phyloP scores from a whole-genome alignment of 768 basidiomycete genomes.

The Polyporus arcularius region DNA sequence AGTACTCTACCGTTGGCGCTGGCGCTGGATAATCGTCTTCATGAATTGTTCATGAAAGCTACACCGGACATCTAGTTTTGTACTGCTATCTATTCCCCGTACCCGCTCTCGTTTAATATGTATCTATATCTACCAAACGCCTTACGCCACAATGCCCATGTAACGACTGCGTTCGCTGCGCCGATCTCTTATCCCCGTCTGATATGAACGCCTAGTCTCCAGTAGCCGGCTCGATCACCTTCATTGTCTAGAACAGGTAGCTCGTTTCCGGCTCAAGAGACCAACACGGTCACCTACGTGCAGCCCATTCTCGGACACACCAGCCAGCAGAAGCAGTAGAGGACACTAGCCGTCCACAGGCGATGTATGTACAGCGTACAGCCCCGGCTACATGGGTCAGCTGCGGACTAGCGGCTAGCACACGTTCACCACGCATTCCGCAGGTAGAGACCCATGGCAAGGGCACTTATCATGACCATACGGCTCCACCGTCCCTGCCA shows the following conservation, averaged over 20 bases:
- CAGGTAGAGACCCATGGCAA: not conserved
- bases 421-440: not conserved
- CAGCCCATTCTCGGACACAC: too few species aligned
- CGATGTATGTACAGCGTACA: not conserved
- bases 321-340: too few species aligned
- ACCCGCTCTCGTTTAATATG: slow-evolving; percentile 10
- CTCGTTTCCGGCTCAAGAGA: not conserved
- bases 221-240: not conserved
- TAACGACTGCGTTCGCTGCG: not conserved
- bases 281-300: not conserved
- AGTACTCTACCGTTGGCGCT: slow-evolving; percentile 17
- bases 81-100: slow-evolving; percentile 15
- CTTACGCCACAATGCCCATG: slow-evolving; percentile 6
- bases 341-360: too few species aligned
- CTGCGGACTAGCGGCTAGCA: not conserved
- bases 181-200: not conserved
- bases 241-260: not conserved
- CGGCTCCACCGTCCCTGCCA: not conserved
- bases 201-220: not conserved
- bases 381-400: not conserved
- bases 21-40: slow-evolving; percentile 18
- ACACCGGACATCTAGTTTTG: slow-evolving; percentile 6
- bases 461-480: not conserved
- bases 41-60: not conserved
- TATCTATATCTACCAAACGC: slow-evolving; percentile 13